A percentile compares a stretch with the other conserved stretches of the same genome.
Conservation (phyloP, 306 rosid genomes). For the Vigna trinervia region DNA sequence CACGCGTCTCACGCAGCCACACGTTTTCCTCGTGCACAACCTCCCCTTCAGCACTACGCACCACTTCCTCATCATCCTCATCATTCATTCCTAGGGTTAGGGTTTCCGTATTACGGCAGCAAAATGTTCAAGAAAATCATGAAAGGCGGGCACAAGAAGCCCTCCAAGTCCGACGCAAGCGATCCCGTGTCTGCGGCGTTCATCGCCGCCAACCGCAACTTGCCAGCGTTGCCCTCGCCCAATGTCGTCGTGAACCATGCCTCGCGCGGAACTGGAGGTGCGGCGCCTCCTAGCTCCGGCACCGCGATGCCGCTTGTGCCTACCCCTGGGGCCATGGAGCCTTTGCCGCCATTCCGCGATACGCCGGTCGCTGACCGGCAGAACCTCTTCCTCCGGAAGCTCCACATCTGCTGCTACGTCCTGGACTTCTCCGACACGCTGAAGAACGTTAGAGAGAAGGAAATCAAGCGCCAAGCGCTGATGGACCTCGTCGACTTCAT, state of each 20-base stretch:
- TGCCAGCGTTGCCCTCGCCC: slow-evolving; percentile 43
- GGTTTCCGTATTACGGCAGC: slow-evolving; percentile 44
- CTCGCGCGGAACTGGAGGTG: slow-evolving; percentile 49
- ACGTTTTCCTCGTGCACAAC: neutral
- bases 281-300: slow-evolving; percentile 1
- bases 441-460: slow-evolving; percentile 80
- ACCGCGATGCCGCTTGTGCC: slow-evolving; percentile 36
- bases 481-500: slow-evolving; percentile 89
- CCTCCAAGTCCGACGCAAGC: slow-evolving; percentile 79
- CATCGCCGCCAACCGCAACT: slow-evolving; percentile 54
- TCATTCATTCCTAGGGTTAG: slow-evolving; percentile 57
- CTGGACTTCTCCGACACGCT: slow-evolving; percentile 80
- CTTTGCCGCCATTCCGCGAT: slow-evolving; percentile 74
- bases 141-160: slow-evolving; percentile 82
- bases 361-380: slow-evolving; percentile 71
- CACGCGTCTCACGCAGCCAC: slow-evolving; percentile 43
- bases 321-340: slow-evolving; percentile 70
- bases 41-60: slow-evolving; percentile 3
- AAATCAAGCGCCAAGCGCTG: slow-evolving; percentile 82
- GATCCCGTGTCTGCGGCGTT: slow-evolving; percentile 57
- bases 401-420: slow-evolving; percentile 71
- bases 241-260: slow-evolving; percentile 80
- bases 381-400: slow-evolving; percentile 67
- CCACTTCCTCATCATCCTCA: slow-evolving; percentile 7
- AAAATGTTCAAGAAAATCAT: slow-evolving; percentile 90